Evolutionary conservation across 106 monocot species (phyloP).

Genomic region (Dendrobium nobile): DNA sequence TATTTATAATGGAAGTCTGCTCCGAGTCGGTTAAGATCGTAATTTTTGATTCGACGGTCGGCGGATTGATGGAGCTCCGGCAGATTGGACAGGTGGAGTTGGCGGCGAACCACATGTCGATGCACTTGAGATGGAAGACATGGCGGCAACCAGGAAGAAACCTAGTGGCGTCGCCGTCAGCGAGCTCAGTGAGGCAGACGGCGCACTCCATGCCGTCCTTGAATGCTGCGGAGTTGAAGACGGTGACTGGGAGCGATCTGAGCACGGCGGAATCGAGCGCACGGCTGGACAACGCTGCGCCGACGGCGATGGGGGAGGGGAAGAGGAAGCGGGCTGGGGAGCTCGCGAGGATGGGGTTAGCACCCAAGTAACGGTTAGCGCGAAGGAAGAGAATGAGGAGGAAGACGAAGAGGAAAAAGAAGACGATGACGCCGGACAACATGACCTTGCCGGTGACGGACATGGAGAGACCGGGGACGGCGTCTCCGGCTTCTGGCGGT

Average conservation of each 20-base stretch:
- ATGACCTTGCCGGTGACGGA: neutral
- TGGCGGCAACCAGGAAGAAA: slow-evolving; percentile 70
- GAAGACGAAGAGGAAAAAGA: slow-evolving; percentile 5
- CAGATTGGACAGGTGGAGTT: slow-evolving; percentile 54
- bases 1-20: neutral
- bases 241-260: slow-evolving; percentile 9
- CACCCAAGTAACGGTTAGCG: neutral
- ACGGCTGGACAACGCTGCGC: neutral
- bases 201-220: slow-evolving; percentile 19
- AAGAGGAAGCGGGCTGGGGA: neutral
- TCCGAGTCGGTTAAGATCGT: neutral
- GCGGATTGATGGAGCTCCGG: slow-evolving; percentile 11
- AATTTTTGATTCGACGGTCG: neutral
- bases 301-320: neutral
- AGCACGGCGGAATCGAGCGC: slow-evolving; percentile 17
- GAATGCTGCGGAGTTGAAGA: slow-evolving; percentile 1
- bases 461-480: neutral
- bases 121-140: slow-evolving; percentile 61
- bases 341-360: neutral
- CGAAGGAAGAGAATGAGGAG: slow-evolving; percentile 16
- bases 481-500: neutral
- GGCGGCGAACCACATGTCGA: slow-evolving; percentile 51
- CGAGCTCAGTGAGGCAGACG: slow-evolving; percentile 16
- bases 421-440: slow-evolving; percentile 6
- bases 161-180: slow-evolving; percentile 17